phyloP scores from a whole-genome alignment of 768 basidiomycete genomes.

The Lactarius vividus region DNA sequence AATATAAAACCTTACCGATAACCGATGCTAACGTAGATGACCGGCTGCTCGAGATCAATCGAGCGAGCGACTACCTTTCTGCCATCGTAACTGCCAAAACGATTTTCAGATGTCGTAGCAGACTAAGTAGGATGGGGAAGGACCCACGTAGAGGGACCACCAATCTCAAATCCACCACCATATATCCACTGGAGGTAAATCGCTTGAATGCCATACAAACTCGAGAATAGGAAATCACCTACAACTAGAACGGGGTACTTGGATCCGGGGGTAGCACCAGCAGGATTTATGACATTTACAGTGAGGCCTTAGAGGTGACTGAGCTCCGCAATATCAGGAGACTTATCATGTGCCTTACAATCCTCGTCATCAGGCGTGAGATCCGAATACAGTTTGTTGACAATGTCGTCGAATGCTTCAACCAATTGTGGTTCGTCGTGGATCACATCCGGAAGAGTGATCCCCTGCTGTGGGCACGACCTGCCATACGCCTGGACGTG shows the following conservation, averaged over 20 bases:
- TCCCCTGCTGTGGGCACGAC: constrained; percentile 32
- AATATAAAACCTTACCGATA: constrained; percentile 28
- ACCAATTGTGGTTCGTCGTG: background rate
- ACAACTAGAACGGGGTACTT: constrained; percentile 33
- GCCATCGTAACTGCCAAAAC: constrained; percentile 28
- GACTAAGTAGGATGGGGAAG: background rate
- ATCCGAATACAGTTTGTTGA: constrained; percentile 6
- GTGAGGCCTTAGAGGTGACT: constrained; percentile 29
- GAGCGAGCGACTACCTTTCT: constrained; percentile 29
- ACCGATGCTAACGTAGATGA: constrained; percentile 32
- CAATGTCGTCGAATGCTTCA: background rate
- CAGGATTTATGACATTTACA: constrained; percentile 30
- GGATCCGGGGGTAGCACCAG: constrained; percentile 4
- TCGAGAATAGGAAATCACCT: background rate
- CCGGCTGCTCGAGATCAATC: constrained; percentile 28
- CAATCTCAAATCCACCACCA: constrained; percentile 29
- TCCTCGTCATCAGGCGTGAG: constrained; percentile 27
- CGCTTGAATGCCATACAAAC: background rate
- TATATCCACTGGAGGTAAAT: constrained; percentile 29
- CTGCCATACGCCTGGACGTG: constrained; percentile 26
- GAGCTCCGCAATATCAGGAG: background rate
- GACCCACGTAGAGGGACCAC: constrained; percentile 15
- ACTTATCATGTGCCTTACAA: constrained; percentile 23
- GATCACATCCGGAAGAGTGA: constrained; percentile 16
- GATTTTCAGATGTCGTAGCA: background rate